Percentiles rank a stretch among this genome's conserved stretches.
phyloP scores from a whole-genome alignment of 805 yeast genomes.

The Candida pini region DNA sequence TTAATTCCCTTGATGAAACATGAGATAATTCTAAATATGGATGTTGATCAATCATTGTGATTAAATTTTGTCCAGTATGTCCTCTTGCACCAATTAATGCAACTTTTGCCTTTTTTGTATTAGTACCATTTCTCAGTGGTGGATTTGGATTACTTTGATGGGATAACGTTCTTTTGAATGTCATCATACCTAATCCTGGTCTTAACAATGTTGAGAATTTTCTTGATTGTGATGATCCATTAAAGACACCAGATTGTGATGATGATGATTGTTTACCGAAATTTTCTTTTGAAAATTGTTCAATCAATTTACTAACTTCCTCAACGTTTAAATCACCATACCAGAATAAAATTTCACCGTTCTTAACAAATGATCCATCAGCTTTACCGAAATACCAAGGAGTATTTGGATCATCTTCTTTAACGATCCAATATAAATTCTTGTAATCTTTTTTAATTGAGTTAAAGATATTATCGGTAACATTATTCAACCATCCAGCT shows the following conservation, averaged over 20 bases:
- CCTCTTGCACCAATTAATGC: conserved; percentile 99
- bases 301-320: conserved; percentile 58
- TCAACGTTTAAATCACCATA: conserved; percentile 70
- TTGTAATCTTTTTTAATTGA: conserved; percentile 71
- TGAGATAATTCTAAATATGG: conserved; percentile 84
- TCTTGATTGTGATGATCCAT: conserved; percentile 31
- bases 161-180: conserved; percentile 26
- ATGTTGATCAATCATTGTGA: conserved; percentile 79
- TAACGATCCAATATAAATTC: conserved; percentile 79
- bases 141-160: conserved; percentile 58
- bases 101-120: conserved; percentile 59
- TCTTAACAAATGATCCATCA: conserved; percentile 87
- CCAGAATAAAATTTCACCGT: conserved; percentile 92
- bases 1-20: conserved; percentile 92
- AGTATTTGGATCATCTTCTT: conserved; percentile 85
- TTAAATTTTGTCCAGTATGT: conserved; percentile 90
- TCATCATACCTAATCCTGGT: conserved; percentile 12
- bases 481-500: conserved; percentile 96
- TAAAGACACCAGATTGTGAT: conserved; percentile 48
- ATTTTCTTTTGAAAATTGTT: conserved; percentile 40
- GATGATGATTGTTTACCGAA: conserved; percentile 37
- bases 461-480: conserved; percentile 88
- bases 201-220: conserved; percentile 18
- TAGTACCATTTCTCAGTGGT: conserved; percentile 60
- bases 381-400: conserved; percentile 90